Conservation (phyloP, 1,284 basidiomycete species). For the Puccinia coronata region DNA sequence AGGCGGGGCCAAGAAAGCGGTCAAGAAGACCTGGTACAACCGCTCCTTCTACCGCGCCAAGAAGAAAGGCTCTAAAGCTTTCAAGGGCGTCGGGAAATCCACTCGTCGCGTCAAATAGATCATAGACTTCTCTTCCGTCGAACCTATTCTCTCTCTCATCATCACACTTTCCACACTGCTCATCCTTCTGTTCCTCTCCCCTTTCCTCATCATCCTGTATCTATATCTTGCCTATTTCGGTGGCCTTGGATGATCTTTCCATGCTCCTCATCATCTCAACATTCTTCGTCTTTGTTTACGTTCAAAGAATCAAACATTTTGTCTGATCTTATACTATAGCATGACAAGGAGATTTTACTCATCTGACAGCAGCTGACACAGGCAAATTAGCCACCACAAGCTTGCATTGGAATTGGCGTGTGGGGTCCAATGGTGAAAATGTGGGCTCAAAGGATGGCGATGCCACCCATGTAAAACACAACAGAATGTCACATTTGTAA, state of each 20-base stretch:
- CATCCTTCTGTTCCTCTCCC: background rate
- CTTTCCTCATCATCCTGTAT: background rate
- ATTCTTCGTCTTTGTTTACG: too few species aligned
- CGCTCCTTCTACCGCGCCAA: background rate
- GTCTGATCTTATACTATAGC: too few species aligned
- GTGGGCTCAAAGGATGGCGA: too few species aligned
- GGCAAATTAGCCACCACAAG: too few species aligned
- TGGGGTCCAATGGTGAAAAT: too few species aligned
- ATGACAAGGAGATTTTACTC: too few species aligned
- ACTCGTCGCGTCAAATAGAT: conserved; percentile 16
- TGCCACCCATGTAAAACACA: too few species aligned
- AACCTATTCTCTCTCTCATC: background rate
- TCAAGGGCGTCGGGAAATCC: conserved; percentile 5
- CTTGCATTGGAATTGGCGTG: too few species aligned
- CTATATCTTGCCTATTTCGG: background rate
- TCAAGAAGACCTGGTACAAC: conserved; percentile 16
- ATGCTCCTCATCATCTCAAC: too few species aligned
- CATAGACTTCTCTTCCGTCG: background rate
- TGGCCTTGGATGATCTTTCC: conserved; percentile 1
- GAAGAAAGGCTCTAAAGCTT: conserved; percentile 18
- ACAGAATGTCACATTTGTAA: too few species aligned
- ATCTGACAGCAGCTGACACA: too few species aligned
- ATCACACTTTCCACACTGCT: background rate
- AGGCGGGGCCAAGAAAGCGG: background rate
- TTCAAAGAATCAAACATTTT: too few species aligned